A percentile compares a stretch with the other conserved stretches of the same genome.
Evolutionary conservation across 805 yeast genomes (phyloP).

Genomic region (Priceomyces carsonii): DNA sequence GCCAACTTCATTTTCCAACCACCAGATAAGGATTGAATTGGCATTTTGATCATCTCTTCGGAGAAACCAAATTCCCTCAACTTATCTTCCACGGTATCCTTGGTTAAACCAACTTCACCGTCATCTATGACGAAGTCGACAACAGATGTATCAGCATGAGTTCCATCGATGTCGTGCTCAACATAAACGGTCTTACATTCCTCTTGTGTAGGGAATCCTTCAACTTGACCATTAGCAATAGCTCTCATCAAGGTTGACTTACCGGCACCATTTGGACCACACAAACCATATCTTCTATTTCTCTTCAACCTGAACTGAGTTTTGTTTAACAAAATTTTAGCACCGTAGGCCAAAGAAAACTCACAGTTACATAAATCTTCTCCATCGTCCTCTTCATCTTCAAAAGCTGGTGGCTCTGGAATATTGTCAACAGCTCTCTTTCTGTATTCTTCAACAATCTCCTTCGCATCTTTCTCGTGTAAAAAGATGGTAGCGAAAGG

Average conservation of each 20-base stretch:
- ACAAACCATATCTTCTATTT: conserved; percentile 98
- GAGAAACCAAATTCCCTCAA: conserved; percentile 91
- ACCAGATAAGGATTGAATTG: conserved; percentile 97
- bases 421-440: conserved; percentile 96
- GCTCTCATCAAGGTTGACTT: conserved; percentile 82
- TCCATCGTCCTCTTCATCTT: conserved; percentile 98
- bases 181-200: conserved; percentile 99
- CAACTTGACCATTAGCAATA: conserved; percentile 97
- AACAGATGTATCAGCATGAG: conserved; percentile 94
- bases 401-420: conserved; percentile 93
- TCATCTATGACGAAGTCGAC: conserved; percentile 87
- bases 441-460: conserved; percentile 87
- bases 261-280: conserved; percentile 63
- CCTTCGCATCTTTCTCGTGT: conserved; percentile 91
- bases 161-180: conserved; percentile 99
- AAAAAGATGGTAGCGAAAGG: conserved; percentile 96
- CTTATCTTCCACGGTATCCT: conserved; percentile 69
- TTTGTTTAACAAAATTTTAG: conserved; percentile 98
- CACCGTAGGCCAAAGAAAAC: conserved; percentile 99
- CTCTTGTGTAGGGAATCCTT: conserved; percentile 99
- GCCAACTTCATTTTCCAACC: conserved; percentile 99
- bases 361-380: conserved; percentile 99
- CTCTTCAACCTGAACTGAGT: conserved; percentile 98
- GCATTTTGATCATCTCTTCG: conserved; percentile 90
- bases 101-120: conserved; percentile 71